These are phyloP conservation scores for Didymella pomorum DNA, from an alignment of 2,329 filamentous ascomycete species.

Conservation along the genomic window DNA sequence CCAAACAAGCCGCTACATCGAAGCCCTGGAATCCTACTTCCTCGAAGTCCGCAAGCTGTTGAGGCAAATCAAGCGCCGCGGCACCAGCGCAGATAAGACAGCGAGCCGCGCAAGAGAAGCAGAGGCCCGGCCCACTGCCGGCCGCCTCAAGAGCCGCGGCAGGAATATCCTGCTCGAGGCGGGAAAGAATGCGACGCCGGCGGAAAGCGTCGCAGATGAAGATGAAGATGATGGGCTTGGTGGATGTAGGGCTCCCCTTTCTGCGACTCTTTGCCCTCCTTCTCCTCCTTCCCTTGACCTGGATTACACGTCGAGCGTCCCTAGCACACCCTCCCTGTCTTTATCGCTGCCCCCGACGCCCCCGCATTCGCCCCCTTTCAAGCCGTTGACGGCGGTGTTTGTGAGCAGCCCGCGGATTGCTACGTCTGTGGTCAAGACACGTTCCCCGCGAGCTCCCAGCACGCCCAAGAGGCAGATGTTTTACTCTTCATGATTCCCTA, in stretches of 20 bases:
- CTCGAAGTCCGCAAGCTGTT: conserved; percentile 88
- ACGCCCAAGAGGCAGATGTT: conserved; percentile 9
- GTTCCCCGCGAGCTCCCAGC: conserved; percentile 26
- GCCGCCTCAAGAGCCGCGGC: conserved; percentile 74
- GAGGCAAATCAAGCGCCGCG: conserved; percentile 69
- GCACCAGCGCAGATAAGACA: conserved; percentile 60
- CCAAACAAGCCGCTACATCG: conserved; percentile 89
- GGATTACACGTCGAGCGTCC: conserved; percentile 27
- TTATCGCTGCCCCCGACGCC: conserved; percentile 39
- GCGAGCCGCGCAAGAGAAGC: conserved; percentile 68
- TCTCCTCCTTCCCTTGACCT: conserved; percentile 34
- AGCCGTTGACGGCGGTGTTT: conserved; percentile 43
- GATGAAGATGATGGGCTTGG: conserved; percentile 91
- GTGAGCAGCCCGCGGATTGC: conserved; percentile 28
- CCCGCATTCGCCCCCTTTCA: conserved; percentile 48
- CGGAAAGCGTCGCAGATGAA: conserved; percentile 74
- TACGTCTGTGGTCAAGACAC: conserved; percentile 26
- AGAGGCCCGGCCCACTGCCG: conserved; percentile 59
- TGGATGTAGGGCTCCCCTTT: conserved; percentile 71
- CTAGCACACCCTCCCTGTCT: conserved; percentile 1
- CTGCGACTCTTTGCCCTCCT: no score
- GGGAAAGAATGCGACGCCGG: conserved; percentile 58
- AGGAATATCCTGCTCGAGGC: conserved; percentile 71
- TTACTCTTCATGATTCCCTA: conserved; percentile 13
- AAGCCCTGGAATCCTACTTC: conserved; percentile 88